Conservation (phyloP, 257 asterid species). For the Perilla frutescens region DNA sequence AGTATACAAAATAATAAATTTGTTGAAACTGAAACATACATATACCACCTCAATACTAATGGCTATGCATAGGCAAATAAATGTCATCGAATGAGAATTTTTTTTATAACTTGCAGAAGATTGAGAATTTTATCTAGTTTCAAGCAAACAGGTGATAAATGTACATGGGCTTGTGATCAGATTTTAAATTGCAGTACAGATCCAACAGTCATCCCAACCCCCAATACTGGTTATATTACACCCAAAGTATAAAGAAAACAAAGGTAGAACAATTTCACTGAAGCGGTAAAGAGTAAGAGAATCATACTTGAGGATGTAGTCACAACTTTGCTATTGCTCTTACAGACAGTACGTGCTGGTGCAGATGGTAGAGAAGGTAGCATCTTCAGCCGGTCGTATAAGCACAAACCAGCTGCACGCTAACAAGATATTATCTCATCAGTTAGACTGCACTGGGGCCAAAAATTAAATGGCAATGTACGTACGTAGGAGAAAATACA, state of each 20-base stretch:
- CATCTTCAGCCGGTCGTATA: slow-evolving; percentile 73
- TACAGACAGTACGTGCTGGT: slow-evolving; percentile 53
- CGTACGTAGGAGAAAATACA: background rate
- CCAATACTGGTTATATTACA: slow-evolving; percentile 5
- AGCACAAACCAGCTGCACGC: slow-evolving; percentile 92
- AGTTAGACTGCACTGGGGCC: slow-evolving; percentile 26
- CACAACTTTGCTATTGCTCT: slow-evolving; percentile 57
- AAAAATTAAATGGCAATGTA: background rate
- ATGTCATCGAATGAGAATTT: background rate
- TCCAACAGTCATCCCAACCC: slow-evolving; percentile 2
- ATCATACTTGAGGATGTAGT: slow-evolving; percentile 62
- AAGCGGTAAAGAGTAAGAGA: slow-evolving; percentile 27
- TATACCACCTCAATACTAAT: background rate
- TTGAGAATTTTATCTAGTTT: background rate
- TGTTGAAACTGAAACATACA: background rate
- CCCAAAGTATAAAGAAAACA: slow-evolving; percentile 5
- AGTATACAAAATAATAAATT: background rate
- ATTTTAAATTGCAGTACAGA: background rate
- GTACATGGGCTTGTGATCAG: background rate
- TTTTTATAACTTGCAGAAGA: no score
- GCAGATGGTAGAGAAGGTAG: slow-evolving; percentile 67
- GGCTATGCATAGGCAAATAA: background rate
- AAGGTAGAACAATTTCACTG: slow-evolving; percentile 21
- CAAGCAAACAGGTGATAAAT: background rate
- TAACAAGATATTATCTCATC: slow-evolving; percentile 40